These are phyloP conservation scores for Lentinula novae-zelandiae DNA, from an alignment of 1,284 basidiomycete species.

Conservation along the genomic window DNA sequence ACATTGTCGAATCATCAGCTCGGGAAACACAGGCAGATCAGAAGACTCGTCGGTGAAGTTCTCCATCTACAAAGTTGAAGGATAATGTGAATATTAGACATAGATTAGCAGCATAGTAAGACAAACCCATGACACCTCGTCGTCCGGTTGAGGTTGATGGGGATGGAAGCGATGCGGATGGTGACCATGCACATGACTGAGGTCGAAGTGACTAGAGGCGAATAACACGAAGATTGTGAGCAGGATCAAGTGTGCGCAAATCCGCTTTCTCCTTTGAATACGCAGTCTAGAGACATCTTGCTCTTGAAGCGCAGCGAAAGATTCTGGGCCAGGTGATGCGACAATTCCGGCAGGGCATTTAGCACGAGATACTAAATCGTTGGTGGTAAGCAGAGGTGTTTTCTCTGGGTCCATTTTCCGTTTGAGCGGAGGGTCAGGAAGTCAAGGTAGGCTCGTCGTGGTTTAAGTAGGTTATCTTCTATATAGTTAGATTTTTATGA, in stretches of 20 bases:
- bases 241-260: not conserved
- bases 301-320: not conserved
- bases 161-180: not conserved
- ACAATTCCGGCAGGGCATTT: not conserved
- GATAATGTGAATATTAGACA: not conserved
- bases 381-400: not conserved
- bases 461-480: no score
- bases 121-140: not conserved
- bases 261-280: not conserved
- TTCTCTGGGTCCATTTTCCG: conserved; percentile 2
- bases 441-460: not conserved
- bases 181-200: not conserved
- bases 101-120: not conserved
- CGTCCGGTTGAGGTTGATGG: not conserved
- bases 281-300: not conserved
- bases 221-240: not conserved
- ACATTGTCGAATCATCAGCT: conserved; percentile 8
- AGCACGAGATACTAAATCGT: not conserved
- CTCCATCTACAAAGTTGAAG: not conserved
- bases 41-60: not conserved
- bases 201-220: not conserved
- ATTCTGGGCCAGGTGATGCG: not conserved
- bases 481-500: not conserved
- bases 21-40: conserved; percentile 4
- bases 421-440: not conserved